Evolutionary conservation across 2,329 filamentous ascomycete species (phyloP), one percentile per base, ranked within the genome.

Genomic region (Colletotrichum australisinense): DNA sequence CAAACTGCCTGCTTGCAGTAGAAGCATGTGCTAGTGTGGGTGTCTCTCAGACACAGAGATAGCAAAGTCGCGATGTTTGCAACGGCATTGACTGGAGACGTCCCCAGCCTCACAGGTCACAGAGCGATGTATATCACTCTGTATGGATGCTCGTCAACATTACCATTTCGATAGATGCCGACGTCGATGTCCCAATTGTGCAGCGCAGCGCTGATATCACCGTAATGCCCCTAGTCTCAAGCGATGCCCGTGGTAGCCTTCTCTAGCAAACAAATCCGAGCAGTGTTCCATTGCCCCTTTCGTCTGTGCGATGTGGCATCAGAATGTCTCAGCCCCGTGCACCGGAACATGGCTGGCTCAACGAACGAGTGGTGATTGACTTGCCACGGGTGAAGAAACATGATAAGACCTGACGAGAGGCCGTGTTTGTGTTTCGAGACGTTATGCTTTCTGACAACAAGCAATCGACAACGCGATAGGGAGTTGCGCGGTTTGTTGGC

Each of bases 261-360:
- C 65, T 66, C 62, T 16, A 56, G 60, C 59, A 65, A 58, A 19
- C 66, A 60, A 56, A 57, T n/a, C 59, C 46, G 55, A 62, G 67
- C 66, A 56, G 38, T 49, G 70, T 65, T 42, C 55, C 70, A 62
- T 65, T 35, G 22, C 12, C 57, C 38, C 49, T 57, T 42, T 49
- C 19, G 72, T 63, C 63, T 72, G 72, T 72, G 68, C 72, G 69
- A 57, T 2, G 68, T 60, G 68, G 68, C 72, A 72, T 62, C 57
- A 63, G 9, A 63, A 56, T 68, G 72, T 68, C 68, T 63, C 59
- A n/a, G 56, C 30, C 26, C 22, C 60, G 56, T 56, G 22, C 60
- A 49, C 32, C 42, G 28, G 56, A 69, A 62, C 52, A 58, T 55
- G 19, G 56, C 26, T 56, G 26, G 35, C 65, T 30, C 35, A 62